A percentile compares a stretch with the other conserved stretches of the same genome.
Evolutionary conservation across 306 rosid genomes (phyloP).

Genomic region (Vicia faba): DNA sequence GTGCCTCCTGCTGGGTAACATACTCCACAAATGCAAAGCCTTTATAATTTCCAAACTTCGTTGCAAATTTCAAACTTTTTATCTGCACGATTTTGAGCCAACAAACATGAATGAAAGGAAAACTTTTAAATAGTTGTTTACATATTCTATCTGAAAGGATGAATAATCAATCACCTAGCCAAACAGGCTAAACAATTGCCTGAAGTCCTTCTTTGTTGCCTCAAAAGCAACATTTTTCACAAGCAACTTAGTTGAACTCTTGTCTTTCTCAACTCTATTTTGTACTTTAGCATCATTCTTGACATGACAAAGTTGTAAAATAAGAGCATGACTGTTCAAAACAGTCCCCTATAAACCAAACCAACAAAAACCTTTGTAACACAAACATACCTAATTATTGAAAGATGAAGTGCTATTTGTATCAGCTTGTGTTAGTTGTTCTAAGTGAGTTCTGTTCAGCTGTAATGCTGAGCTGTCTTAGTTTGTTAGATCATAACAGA

Average conservation of each 20-base stretch:
- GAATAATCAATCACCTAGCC: conserved; percentile 82
- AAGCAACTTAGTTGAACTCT: conserved; percentile 80
- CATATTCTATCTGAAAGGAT: conserved; percentile 7
- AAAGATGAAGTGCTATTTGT: too few species aligned
- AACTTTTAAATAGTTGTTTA: neutral
- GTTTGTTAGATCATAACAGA: too few species aligned
- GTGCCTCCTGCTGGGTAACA: conserved; percentile 86
- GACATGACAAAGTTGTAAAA: conserved; percentile 73
- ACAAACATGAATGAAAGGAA: too few species aligned
- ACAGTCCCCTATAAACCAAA: conserved; percentile 68
- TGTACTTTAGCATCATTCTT: conserved; percentile 61
- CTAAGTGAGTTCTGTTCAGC: too few species aligned
- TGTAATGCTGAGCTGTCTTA: too few species aligned
- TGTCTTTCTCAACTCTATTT: conserved; percentile 60
- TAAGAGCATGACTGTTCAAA: conserved; percentile 81
- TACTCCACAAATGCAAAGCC: conserved; percentile 94
- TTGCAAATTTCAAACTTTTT: conserved; percentile 84
- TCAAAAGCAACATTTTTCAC: conserved; percentile 86
- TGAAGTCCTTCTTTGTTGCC: conserved; percentile 83
- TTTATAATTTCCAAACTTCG: conserved; percentile 80
- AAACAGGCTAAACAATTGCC: conserved; percentile 82
- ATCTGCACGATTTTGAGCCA: too few species aligned
- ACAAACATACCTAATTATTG: too few species aligned
- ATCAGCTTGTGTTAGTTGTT: too few species aligned
- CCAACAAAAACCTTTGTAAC: conserved; percentile 43